Evolutionary conservation across 352 stramenopile species (phyloP), one percentile per base, ranked within the genome.

Genomic region (Phytophthora hibernalis): DNA sequence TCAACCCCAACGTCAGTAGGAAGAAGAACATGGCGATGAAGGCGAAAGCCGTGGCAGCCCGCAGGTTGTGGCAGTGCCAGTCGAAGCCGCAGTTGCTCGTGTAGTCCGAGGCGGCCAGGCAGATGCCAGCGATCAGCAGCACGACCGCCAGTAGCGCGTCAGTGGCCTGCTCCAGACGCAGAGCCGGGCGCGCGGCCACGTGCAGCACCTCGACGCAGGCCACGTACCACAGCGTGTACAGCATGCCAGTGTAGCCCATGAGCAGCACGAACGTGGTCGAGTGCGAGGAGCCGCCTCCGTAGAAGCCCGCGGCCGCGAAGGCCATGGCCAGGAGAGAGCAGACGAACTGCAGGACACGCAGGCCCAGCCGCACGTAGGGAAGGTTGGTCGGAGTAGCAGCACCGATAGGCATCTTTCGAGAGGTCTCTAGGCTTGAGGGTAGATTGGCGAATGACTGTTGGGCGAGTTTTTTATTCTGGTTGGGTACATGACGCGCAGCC

Each of bases 1-100:
- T 67, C 18, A 88, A 55, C 1, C 44, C 75, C 5, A 85, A 43
- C 43, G 79, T 74, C 40, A 62, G 61, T 18, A 83, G 54, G 68
- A 86, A 86, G 61, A 79, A 68, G 43, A 69, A 76, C 71, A 82
- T 84, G 24, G 63, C 70, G 50, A 92, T 55, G 64, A 92, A 89
- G 47, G 72, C 71, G 62, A 91, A 90, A 15, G 72, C 78, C 30
- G 72, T 73, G 6, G 72, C 79, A 2, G 76, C 67, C 16, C 47
- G 74, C 43, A 92, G 64, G 72, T 83, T 89, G 67, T 74, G 57
- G 66, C 83, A 92, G 22, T 64, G 58, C 51, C 35, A 75, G 8
- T 1, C 61, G 11, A 28, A 10, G 24, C 77, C 63, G 50, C 84
- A 92, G 54, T 90, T 20, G 12, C 28, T 40, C 15, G 83, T 80